phyloP scores from a whole-genome alignment of 108 stramenopile genomes.

The Mayamaea pseudoterrestris region DNA sequence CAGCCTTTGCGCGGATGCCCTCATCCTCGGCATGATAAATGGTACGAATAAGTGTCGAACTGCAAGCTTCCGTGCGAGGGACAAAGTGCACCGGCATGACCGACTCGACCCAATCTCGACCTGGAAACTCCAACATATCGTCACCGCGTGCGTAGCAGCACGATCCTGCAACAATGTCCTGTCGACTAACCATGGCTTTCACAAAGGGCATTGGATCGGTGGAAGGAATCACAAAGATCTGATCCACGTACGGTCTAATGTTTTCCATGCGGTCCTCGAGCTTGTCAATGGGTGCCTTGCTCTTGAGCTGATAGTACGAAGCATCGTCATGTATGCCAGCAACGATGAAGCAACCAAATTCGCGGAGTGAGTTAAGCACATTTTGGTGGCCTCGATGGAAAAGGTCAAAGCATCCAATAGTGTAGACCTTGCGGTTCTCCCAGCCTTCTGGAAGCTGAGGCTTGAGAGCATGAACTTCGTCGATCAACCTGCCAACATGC shows the following conservation, averaged over 20 bases:
- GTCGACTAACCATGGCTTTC: slow-evolving; percentile 30
- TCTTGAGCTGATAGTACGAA: slow-evolving; percentile 47
- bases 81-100: slow-evolving; percentile 57
- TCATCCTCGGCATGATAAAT: slow-evolving; percentile 38
- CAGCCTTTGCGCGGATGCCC: slow-evolving; percentile 31
- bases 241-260: slow-evolving; percentile 42
- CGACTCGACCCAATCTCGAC: slow-evolving; percentile 36
- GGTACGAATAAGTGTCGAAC: slow-evolving; percentile 35
- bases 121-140: slow-evolving; percentile 50
- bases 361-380: slow-evolving; percentile 34
- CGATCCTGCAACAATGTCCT: slow-evolving; percentile 37
- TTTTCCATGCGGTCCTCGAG: slow-evolving; percentile 42
- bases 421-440: slow-evolving; percentile 50
- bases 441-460: slow-evolving; percentile 40
- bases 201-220: slow-evolving; percentile 41
- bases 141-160: slow-evolving; percentile 56
- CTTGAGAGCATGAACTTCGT: slow-evolving; percentile 26
- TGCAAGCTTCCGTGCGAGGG: slow-evolving; percentile 44
- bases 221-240: slow-evolving; percentile 44
- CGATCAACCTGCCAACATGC: slow-evolving; percentile 12
- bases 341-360: slow-evolving; percentile 41
- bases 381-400: slow-evolving; percentile 53
- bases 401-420: slow-evolving; percentile 55
- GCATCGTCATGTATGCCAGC: slow-evolving; percentile 54
- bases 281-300: slow-evolving; percentile 48